These are phyloP conservation scores for Catenaria anguillulae DNA, from an alignment of 371 early-diverging fungal genomes.

Conservation along the genomic window DNA sequence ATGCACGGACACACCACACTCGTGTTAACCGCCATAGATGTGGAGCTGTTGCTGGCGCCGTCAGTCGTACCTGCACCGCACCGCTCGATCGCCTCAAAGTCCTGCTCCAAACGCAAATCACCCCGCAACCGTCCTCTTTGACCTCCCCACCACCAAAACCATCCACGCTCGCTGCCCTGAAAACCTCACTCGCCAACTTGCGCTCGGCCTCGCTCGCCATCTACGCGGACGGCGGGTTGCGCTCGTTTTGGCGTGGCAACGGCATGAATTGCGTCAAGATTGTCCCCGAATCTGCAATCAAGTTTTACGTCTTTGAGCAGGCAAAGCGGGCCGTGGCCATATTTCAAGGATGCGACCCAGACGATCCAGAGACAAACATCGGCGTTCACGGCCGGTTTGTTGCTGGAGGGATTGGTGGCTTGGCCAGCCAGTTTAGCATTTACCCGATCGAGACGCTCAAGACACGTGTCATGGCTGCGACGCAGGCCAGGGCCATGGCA, in stretches of 20 bases:
- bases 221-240: conserved; percentile 72
- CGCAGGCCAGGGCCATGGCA: conserved; percentile 1
- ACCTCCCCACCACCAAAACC: no score
- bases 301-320: conserved; percentile 65
- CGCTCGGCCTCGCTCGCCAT: conserved; percentile 26
- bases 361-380: conserved; percentile 37
- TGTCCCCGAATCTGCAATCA: conserved; percentile 75
- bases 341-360: conserved; percentile 28
- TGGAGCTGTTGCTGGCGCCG: conserved; percentile 27
- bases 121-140: conserved; percentile 3
- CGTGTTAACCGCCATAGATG: no score
- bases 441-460: conserved; percentile 77
- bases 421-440: conserved; percentile 74
- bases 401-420: conserved; percentile 80
- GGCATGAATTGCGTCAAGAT: conserved; percentile 85
- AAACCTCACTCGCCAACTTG: not conserved
- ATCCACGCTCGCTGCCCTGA: not conserved
- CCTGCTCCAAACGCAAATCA: conserved; percentile 57
- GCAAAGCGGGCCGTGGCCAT: conserved; percentile 40
- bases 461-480: conserved; percentile 56
- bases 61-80: conserved; percentile 78
- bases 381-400: conserved; percentile 61
- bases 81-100: conserved; percentile 88
- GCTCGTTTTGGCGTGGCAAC: conserved; percentile 79
- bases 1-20: no score